Evolutionary conservation across 2,329 filamentous ascomycete species (phyloP).

Genomic region (Cadophora sp.): DNA sequence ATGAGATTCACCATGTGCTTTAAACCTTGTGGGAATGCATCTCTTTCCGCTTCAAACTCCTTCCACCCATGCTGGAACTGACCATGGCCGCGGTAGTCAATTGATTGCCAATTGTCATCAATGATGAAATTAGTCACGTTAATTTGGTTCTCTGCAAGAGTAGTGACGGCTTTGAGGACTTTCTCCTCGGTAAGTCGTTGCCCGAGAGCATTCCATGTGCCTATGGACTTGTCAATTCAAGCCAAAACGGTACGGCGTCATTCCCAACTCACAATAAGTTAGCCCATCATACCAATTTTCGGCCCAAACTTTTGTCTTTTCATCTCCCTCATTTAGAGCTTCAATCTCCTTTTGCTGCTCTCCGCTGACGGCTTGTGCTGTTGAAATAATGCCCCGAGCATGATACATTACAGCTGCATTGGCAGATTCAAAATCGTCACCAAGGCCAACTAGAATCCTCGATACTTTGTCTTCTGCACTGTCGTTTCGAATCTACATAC

Average conservation of each 20-base stretch:
- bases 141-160: conserved; percentile 73
- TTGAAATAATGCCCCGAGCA: conserved; percentile 69
- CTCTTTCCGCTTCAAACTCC: conserved; percentile 83
- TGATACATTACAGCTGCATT: conserved; percentile 87
- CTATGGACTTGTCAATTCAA: conserved; percentile 45
- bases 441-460: conserved; percentile 73
- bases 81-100: conserved; percentile 59
- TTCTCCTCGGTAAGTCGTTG: conserved; percentile 83
- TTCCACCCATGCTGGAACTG: conserved; percentile 72
- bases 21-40: conserved; percentile 81
- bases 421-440: conserved; percentile 75
- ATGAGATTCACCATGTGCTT: conserved; percentile 74
- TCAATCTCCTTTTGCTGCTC: conserved; percentile 55
- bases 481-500: conserved; percentile 68
- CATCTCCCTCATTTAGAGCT: conserved; percentile 54
- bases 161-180: conserved; percentile 76
- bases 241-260: background rate
- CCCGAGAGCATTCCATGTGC: conserved; percentile 93
- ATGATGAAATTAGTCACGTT: conserved; percentile 88
- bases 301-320: conserved; percentile 64
- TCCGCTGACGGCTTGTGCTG: conserved; percentile 51
- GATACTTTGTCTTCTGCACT: conserved; percentile 59
- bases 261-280: conserved; percentile 70
- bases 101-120: conserved; percentile 94
- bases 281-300: conserved; percentile 92